phyloP scores from a whole-genome alignment of 768 basidiomycete genomes.

The Daedaleopsis nitida region DNA sequence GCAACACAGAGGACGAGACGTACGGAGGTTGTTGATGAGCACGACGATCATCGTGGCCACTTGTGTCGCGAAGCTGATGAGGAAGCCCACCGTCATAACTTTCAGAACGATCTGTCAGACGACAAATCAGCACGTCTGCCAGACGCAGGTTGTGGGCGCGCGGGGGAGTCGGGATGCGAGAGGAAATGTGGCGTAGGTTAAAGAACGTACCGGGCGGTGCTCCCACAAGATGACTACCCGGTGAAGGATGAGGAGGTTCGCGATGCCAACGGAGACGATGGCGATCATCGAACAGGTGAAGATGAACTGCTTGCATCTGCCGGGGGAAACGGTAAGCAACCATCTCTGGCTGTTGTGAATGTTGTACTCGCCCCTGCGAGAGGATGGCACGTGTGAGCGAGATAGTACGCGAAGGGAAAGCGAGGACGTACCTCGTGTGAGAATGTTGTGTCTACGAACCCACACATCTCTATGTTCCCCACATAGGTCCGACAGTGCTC shows the following conservation, averaged over 20 bases:
- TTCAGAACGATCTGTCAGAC: constrained; percentile 23
- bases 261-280: constrained; percentile 32
- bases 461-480: constrained; percentile 26
- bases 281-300: constrained; percentile 26
- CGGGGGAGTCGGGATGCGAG: neutral
- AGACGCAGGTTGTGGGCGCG: neutral
- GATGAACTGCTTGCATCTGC: constrained; percentile 35
- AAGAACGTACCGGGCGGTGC: constrained; percentile 28
- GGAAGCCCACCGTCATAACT: constrained; percentile 29
- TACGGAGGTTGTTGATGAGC: constrained; percentile 29
- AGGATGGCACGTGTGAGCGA: too few species aligned
- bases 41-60: constrained; percentile 28
- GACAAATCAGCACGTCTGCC: neutral
- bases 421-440: constrained; percentile 16
- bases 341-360: neutral
- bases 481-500: too few species aligned
- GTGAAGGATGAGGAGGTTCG: constrained; percentile 36
- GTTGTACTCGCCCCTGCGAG: constrained; percentile 10
- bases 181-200: neutral
- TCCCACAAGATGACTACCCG: constrained; percentile 41
- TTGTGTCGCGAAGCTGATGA: constrained; percentile 30
- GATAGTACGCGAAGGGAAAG: neutral
- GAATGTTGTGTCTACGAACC: constrained; percentile 18
- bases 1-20: constrained; percentile 7
- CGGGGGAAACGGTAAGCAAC: neutral